Evolutionary conservation across 2,329 filamentous ascomycete genomes (phyloP).

Genomic region (Aspergillus oerlinghausenensis): DNA sequence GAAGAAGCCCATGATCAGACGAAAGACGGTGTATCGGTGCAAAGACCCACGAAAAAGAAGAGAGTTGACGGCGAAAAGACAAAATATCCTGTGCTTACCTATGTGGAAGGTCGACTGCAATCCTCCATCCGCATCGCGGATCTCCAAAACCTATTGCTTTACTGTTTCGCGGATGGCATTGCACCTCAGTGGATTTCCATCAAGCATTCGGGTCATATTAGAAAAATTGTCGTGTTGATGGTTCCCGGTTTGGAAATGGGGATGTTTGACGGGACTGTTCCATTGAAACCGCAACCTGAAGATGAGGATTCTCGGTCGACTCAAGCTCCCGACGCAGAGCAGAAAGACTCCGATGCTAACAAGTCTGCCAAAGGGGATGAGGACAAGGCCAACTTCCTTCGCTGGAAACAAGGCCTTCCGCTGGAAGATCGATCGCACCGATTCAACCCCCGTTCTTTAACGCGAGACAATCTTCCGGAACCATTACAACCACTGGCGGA

Average conservation of each 20-base stretch:
- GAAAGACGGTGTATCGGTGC: conserved; percentile 14
- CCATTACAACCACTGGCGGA: conserved; percentile 65
- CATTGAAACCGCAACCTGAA: conserved; percentile 29
- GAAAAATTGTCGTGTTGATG: conserved; percentile 83
- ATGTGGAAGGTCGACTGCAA: conserved; percentile 51
- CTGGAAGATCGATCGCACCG: conserved; percentile 26
- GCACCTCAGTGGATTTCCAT: conserved; percentile 62
- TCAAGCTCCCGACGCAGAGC: conserved; percentile 1
- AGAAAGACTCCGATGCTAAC: conserved; percentile 1
- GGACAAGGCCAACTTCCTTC: conserved; percentile 28
- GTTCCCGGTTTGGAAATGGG: conserved; percentile 84
- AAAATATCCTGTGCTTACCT: conserved; percentile 52
- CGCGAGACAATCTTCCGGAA: conserved; percentile 35
- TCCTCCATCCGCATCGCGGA: conserved; percentile 55
- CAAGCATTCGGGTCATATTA: conserved; percentile 51
- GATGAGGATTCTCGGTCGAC: neutral
- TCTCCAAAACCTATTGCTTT: conserved; percentile 55
- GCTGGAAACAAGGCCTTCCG: conserved; percentile 39
- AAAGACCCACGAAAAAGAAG: conserved; percentile 26
- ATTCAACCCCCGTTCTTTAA: conserved; percentile 32
- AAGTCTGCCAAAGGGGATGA: conserved; percentile 19
- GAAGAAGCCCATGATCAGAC: conserved; percentile 3
- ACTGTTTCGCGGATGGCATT: conserved; percentile 57
- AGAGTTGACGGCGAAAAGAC: conserved; percentile 39
- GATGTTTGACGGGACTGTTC: conserved; percentile 69